Evolutionary conservation across 2,329 filamentous ascomycete genomes (phyloP).

Genomic region (Aspergillus tamarii): DNA sequence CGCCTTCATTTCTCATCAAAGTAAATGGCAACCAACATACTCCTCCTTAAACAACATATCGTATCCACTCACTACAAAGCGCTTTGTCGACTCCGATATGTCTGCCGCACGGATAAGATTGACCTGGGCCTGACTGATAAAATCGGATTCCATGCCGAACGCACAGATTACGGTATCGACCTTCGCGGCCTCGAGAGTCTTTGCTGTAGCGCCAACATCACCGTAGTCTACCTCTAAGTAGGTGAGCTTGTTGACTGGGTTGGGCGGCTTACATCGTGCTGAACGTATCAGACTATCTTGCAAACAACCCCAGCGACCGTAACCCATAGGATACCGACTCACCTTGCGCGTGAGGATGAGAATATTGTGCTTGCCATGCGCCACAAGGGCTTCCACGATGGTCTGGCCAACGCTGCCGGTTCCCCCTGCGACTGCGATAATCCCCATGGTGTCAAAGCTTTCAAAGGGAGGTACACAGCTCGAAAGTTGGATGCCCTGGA

Average conservation of each 20-base stretch:
- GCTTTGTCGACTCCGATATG: not conserved
- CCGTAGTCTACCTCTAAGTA: slow-evolving; percentile 3
- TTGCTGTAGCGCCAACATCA: not conserved
- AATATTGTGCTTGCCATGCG: not conserved
- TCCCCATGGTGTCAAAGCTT: not conserved
- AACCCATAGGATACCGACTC: not conserved
- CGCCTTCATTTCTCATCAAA: not conserved
- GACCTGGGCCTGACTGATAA: slow-evolving; percentile 2
- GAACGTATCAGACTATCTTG: not conserved
- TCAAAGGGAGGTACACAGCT: not conserved
- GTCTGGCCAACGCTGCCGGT: slow-evolving; percentile 6
- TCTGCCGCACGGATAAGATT: slow-evolving; percentile 7
- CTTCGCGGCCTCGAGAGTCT: not conserved
- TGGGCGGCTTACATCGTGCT: not conserved
- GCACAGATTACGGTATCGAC: slow-evolving; percentile 9
- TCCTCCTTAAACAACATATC: slow-evolving; percentile 10
- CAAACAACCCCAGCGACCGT: not conserved
- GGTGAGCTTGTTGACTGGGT: not conserved
- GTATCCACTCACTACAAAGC: slow-evolving; percentile 7
- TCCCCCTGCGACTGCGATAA: slow-evolving; percentile 10
- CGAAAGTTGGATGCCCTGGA: too few relatives aligned
- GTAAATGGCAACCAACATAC: not conserved
- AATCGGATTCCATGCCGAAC: slow-evolving; percentile 9
- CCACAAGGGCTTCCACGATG: slow-evolving; percentile 5
- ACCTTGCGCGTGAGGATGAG: slow-evolving; percentile 9